phyloP scores from a whole-genome alignment of 352 stramenopile species.

The Heterotrichella gracilis region DNA sequence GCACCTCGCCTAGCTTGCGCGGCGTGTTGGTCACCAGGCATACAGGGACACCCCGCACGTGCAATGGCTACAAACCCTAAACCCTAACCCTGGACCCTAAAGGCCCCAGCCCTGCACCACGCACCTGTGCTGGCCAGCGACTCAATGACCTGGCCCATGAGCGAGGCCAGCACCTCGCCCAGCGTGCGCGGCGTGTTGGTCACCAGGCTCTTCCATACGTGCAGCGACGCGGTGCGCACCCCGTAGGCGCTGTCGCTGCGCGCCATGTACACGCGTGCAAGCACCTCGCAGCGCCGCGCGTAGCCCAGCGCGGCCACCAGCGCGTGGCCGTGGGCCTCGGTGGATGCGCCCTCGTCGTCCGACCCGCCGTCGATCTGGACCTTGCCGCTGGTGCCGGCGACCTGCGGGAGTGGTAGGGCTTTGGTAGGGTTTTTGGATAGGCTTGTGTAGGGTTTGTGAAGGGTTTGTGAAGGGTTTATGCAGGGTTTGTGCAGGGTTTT shows the following conservation, averaged over 20 bases:
- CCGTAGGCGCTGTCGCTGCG: slow-evolving; percentile 69
- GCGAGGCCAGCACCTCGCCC: slow-evolving; percentile 70
- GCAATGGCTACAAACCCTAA: slow-evolving; percentile 84
- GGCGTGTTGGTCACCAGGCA: slow-evolving; percentile 85
- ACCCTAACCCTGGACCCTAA: too few species aligned
- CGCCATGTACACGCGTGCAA: slow-evolving; percentile 88
- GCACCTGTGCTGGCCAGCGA: slow-evolving; percentile 62
- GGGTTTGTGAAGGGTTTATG: too few species aligned
- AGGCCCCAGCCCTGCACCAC: too few species aligned
- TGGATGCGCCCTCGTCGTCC: background rate
- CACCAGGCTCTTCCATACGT: slow-evolving; percentile 97
- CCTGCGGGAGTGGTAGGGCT: too few species aligned
- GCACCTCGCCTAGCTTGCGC: slow-evolving; percentile 71
- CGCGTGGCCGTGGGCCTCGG: background rate
- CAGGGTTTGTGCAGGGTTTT: too few species aligned
- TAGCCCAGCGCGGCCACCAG: slow-evolving; percentile 41
- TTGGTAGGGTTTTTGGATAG: too few species aligned
- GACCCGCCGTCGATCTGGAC: slow-evolving; percentile 21
- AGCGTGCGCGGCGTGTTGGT: slow-evolving; percentile 72
- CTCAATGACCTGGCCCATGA: slow-evolving; percentile 77
- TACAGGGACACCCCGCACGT: slow-evolving; percentile 84
- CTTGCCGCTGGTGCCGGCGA: slow-evolving; percentile 17
- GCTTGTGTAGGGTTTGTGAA: too few species aligned
- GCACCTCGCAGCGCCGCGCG: slow-evolving; percentile 59
- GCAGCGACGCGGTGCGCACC: slow-evolving; percentile 71